Evolutionary conservation across 176 grass and related monocot species (phyloP), one percentile per base, ranked within the genome.

Genomic region (Musa schizocarpa): DNA sequence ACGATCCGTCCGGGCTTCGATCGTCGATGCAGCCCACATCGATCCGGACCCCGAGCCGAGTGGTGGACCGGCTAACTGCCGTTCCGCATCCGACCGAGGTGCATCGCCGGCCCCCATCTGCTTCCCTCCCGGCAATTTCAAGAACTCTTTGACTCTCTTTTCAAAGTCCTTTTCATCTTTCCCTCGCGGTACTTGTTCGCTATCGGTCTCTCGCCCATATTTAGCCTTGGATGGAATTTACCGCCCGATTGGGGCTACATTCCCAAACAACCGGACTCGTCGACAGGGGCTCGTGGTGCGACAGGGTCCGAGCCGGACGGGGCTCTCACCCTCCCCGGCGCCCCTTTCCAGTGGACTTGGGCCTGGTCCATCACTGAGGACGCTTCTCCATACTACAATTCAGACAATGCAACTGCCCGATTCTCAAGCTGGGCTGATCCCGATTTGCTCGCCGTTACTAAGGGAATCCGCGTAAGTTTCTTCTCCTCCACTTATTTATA

Each of bases 71-170:
- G n/a, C n/a, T n/a, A n/a, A n/a, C n/a, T 75, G 1, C 27, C 27
- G 1, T 27, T 27, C 27, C 27, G 27, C 27, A 27, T 72, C 81
- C 81, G 66, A 20, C 81, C 66, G 66, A 10, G 87, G 75, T 34
- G 66, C 78, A 84, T 78, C 86, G 73, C 78, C 78, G 50, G 81
- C 74, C 86, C 82, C 82, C 82, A 87, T 87, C 78, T 81, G 85
- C 85, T 84, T 87, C 85, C 81, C 86, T 88, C 86, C 82, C 68
- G 78, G 50, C 79, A 88, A 88, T 88, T 88, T 88, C 82, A 84
- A 88, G 86, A 78, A 84, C 82, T 82, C 82, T 85, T 88, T 88
- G 78, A 84, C 86, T 88, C 86, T 84, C 78, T 88, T 88, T 88
- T 88, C 86, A 88, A 88, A 84, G 78, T 88, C 74, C 61, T 88